Percentiles rank a stretch among this genome's conserved stretches.
Conservation (phyloP, 73 alveolate genomes). For the Halteria grandinella region DNA sequence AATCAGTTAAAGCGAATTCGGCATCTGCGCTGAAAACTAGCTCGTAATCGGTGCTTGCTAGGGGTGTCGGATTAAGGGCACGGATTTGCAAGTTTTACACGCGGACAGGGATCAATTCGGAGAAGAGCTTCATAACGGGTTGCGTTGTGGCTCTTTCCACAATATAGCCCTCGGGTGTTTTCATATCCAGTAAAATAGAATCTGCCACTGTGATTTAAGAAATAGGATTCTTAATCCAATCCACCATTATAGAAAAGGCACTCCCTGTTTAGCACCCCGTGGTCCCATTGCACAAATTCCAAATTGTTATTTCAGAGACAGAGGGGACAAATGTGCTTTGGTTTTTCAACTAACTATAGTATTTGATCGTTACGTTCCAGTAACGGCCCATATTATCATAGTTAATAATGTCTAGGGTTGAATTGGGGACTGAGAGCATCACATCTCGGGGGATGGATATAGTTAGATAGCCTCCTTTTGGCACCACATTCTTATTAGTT, state of each 20-base stretch:
- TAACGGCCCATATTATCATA: conserved; percentile 13
- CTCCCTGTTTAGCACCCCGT: conserved; percentile 20
- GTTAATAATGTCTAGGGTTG: neutral
- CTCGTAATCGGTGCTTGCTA: conserved; percentile 56
- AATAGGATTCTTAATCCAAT: conserved; percentile 39
- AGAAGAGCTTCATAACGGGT: conserved; percentile 2
- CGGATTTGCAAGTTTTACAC: conserved; percentile 2
- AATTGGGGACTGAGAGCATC: conserved; percentile 12
- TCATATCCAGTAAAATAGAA: too few relatives aligned
- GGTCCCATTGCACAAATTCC: conserved; percentile 22
- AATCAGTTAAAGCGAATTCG: conserved; percentile 1
- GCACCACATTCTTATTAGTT: conserved; percentile 45
- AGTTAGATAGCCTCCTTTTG: conserved; percentile 38
- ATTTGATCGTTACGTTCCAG: conserved; percentile 17
- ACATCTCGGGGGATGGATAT: conserved; percentile 50
- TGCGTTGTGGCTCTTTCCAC: conserved; percentile 37
- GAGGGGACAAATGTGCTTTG: conserved; percentile 2
- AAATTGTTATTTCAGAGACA: conserved; percentile 4
- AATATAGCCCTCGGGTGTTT: conserved; percentile 31
- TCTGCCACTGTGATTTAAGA: conserved; percentile 14
- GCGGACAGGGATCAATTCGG: conserved; percentile 27
- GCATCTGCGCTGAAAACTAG: conserved; percentile 59
- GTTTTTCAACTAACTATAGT: too few relatives aligned
- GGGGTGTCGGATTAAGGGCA: conserved; percentile 50
- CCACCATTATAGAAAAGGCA: conserved; percentile 31